Conservation (phyloP, 257 asterid genomes). For the Solanum acaule region DNA sequence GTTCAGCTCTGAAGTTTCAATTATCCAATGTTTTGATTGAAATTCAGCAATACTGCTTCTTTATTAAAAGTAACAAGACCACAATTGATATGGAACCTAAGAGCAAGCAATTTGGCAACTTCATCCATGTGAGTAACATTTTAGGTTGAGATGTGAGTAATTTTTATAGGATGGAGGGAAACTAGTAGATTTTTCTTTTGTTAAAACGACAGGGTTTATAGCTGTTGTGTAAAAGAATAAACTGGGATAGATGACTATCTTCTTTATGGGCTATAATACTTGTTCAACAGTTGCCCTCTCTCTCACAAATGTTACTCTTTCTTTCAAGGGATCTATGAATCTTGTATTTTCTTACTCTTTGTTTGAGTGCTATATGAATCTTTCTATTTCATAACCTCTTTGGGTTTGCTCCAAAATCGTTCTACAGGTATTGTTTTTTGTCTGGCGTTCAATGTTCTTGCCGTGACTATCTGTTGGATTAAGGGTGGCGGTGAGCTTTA, state of each 20-base stretch:
- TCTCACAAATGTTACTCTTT: not conserved
- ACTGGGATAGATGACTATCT: not conserved
- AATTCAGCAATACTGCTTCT: not conserved
- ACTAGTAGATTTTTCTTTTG: not conserved
- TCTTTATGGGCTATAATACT: not conserved
- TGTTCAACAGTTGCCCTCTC: not conserved
- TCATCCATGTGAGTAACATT: not conserved
- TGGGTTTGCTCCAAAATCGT: slow-evolving; percentile 2
- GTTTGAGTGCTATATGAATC: not conserved
- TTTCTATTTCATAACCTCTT: not conserved
- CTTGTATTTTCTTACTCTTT: not conserved
- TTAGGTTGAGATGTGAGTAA: not conserved
- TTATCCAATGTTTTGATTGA: not conserved
- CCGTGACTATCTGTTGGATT: slow-evolving; percentile 84
- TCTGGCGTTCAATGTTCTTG: slow-evolving; percentile 77
- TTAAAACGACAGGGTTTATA: not conserved
- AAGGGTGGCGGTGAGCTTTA: slow-evolving; percentile 71
- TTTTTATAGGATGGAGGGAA: not conserved
- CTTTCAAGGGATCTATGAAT: not conserved
- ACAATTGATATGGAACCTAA: not conserved
- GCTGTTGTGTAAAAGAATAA: not conserved
- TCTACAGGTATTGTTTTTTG: slow-evolving; percentile 82
- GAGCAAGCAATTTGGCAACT: not conserved
- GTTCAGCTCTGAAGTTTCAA: not conserved
- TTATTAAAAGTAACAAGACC: not conserved